Conservation (phyloP, 768 basidiomycete species). For the Auriscalpium orientale region DNA sequence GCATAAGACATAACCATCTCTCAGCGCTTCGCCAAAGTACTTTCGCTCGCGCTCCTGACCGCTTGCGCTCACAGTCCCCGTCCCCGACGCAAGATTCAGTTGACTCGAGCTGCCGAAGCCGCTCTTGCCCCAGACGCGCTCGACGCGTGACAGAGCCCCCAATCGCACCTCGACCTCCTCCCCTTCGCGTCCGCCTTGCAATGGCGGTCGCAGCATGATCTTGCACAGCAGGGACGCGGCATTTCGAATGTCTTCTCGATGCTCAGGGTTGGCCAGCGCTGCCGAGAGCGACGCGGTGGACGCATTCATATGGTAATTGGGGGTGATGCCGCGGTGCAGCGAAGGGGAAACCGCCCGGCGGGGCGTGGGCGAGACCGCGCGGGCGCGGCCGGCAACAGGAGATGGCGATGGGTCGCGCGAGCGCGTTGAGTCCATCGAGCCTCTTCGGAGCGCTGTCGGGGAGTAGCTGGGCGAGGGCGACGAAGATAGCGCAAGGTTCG, state of each 20-base stretch:
- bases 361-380: background rate
- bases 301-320: slow-evolving; percentile 37
- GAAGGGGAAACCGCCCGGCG: slow-evolving; percentile 25
- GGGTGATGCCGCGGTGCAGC: slow-evolving; percentile 32
- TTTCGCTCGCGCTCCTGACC: slow-evolving; percentile 73
- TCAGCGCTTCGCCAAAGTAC: slow-evolving; percentile 65
- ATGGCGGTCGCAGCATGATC: slow-evolving; percentile 57
- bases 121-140: slow-evolving; percentile 71
- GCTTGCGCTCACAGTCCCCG: slow-evolving; percentile 32
- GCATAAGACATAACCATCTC: slow-evolving; percentile 85
- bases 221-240: slow-evolving; percentile 60
- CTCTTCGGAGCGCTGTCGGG: slow-evolving; percentile 19
- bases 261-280: slow-evolving; percentile 41
- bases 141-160: slow-evolving; percentile 53
- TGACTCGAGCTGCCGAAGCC: slow-evolving; percentile 40
- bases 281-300: slow-evolving; percentile 50
- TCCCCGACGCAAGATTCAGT: slow-evolving; percentile 21
- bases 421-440: slow-evolving; percentile 19
- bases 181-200: slow-evolving; percentile 52
- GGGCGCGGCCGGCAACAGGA: background rate
- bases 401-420: slow-evolving; percentile 15
- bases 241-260: slow-evolving; percentile 59
- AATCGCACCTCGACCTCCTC: slow-evolving; percentile 69
- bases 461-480: slow-evolving; percentile 24
- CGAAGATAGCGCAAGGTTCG: slow-evolving; percentile 36